phyloP scores from a whole-genome alignment of 129 eudicot species.

The Helianthus annuus region HanXRQr2.0-SUNRISE NC_035441.2:165769167-165769666 shows the following conservation, averaged over 20 bases:
- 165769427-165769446: background rate
- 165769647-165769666: too few relatives aligned
- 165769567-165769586: too few relatives aligned
- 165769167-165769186: constrained; percentile 76
- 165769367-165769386: constrained; percentile 75
- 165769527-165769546: constrained; percentile 14
- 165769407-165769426: constrained; percentile 5
- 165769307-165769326: constrained; percentile 2
- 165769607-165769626: too few relatives aligned
- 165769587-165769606: too few relatives aligned
- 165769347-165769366: constrained; percentile 94
- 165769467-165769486: constrained; percentile 79
- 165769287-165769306: background rate
- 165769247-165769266: constrained; percentile 60
- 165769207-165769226: constrained; percentile 97
- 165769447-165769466: background rate
- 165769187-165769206: constrained; percentile 99
- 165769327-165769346: constrained; percentile 79
- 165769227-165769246: constrained; percentile 82
- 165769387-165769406: constrained; percentile 22
- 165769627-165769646: too few relatives aligned
- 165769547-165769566: constrained; percentile 31
- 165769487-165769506: constrained; percentile 59
- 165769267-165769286: background rate
- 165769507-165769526: constrained; percentile 57